Evolutionary conservation across 1,139 yeast genomes (phyloP).

Genomic region (Yamadazyma conglobata): DNA sequence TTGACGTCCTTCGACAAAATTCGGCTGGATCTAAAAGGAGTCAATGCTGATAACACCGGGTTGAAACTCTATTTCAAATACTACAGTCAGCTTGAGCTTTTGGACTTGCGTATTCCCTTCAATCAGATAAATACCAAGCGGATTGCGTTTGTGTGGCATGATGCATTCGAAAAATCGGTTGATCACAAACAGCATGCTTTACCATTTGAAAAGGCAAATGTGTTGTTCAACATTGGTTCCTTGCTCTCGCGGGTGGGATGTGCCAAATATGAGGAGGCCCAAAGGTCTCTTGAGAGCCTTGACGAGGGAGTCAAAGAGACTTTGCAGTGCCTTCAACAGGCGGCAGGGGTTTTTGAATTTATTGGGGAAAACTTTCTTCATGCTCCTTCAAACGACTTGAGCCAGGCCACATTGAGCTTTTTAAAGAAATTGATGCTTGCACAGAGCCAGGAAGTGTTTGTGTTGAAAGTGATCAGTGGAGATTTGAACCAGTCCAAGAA

Average conservation of each 20-base stretch:
- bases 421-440: conserved; percentile 68
- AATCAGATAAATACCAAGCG: conserved; percentile 49
- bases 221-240: conserved; percentile 61
- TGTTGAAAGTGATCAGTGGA: conserved; percentile 56
- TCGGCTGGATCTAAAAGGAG: conserved; percentile 61
- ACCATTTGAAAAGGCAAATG: conserved; percentile 87
- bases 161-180: conserved; percentile 51
- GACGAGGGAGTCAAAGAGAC: conserved; percentile 52
- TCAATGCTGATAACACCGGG: conserved; percentile 49
- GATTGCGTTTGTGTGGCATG: conserved; percentile 76
- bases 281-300: conserved; percentile 31
- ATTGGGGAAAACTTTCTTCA: conserved; percentile 80
- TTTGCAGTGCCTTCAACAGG: conserved; percentile 61
- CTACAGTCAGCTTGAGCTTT: conserved; percentile 76
- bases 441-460: conserved; percentile 85
- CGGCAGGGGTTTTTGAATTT: conserved; percentile 75
- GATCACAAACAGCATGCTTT: conserved; percentile 50
- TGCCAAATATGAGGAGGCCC: conserved; percentile 37
- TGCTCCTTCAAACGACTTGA: conserved; percentile 81
- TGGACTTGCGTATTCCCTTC: conserved; percentile 74
- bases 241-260: conserved; percentile 48
- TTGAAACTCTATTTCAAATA: conserved; percentile 60
- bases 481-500: conserved; percentile 51
- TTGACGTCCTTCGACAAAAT: conserved; percentile 53
- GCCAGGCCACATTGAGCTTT: conserved; percentile 65